A percentile compares a stretch with the other conserved stretches of the same genome.
phyloP scores from a whole-genome alignment of 371 early-diverging fungal genomes.

The Haplosporangium sp. region DNA sequence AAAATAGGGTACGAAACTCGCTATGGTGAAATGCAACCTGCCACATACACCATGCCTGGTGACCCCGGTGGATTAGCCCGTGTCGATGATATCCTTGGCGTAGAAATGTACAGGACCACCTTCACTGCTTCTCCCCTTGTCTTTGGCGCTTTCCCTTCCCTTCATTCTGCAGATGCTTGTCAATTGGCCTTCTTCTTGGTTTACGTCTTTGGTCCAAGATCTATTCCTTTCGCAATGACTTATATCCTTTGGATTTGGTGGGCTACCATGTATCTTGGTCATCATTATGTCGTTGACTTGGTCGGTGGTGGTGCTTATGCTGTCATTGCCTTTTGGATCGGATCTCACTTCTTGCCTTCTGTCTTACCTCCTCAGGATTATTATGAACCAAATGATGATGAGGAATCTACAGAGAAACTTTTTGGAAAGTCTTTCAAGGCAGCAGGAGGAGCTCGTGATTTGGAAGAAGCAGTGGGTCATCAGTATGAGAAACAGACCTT shows the following conservation, averaged over 20 bases:
- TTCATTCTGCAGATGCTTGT: conserved; percentile 81
- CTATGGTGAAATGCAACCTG: conserved; percentile 69
- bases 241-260: conserved; percentile 83
- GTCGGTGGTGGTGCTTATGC: conserved; percentile 77
- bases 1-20: conserved; percentile 71
- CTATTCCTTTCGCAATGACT: conserved; percentile 60
- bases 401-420: neutral
- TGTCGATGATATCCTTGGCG: conserved; percentile 75
- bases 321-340: conserved; percentile 63
- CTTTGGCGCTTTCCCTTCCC: conserved; percentile 83
- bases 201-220: conserved; percentile 61
- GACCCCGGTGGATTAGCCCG: conserved; percentile 78
- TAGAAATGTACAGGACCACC: conserved; percentile 72
- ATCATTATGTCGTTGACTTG: conserved; percentile 82
- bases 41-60: conserved; percentile 78
- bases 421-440: neutral
- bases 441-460: conserved; percentile 1
- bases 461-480: conserved; percentile 13
- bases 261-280: conserved; percentile 81
- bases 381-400: neutral
- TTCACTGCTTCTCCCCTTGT: conserved; percentile 79
- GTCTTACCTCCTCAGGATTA: conserved; percentile 33
- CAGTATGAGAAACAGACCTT: conserved; percentile 25
- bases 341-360: conserved; percentile 49
- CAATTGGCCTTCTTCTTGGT: conserved; percentile 69